phyloP scores from a whole-genome alignment of 495 filamentous ascomycete genomes.

The Cercophora scortea region DNA sequence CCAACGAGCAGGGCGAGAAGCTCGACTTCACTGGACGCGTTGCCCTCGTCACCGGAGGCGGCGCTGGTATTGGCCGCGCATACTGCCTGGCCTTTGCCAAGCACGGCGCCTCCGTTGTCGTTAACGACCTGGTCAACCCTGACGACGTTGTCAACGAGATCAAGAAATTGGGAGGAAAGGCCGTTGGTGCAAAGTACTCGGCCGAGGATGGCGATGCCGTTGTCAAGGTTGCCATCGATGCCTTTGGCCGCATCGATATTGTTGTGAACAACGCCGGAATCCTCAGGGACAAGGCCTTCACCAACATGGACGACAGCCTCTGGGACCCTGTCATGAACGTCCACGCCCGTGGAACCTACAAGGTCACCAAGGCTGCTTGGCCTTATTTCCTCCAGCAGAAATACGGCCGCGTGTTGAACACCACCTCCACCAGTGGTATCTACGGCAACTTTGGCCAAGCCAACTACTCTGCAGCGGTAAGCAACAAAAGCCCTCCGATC shows the following conservation, averaged over 20 bases:
- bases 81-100: slow-evolving; percentile 91
- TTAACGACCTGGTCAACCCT: slow-evolving; percentile 94
- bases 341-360: slow-evolving; percentile 92
- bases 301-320: slow-evolving; percentile 90
- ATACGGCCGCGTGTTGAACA: slow-evolving; percentile 95
- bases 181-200: slow-evolving; percentile 86
- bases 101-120: slow-evolving; percentile 80
- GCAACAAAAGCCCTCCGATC: slow-evolving; percentile 17
- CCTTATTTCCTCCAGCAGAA: slow-evolving; percentile 97
- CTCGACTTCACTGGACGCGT: slow-evolving; percentile 87
- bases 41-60: slow-evolving; percentile 86
- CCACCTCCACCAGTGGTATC: slow-evolving; percentile 91
- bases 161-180: slow-evolving; percentile 79
- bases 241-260: slow-evolving; percentile 89
- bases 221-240: slow-evolving; percentile 86
- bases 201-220: slow-evolving; percentile 92
- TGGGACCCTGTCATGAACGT: slow-evolving; percentile 92
- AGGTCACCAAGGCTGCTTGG: slow-evolving; percentile 96
- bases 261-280: slow-evolving; percentile 98
- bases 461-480: slow-evolving; percentile 88
- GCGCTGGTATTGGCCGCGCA: slow-evolving; percentile 84
- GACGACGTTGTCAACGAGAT: slow-evolving; percentile 90
- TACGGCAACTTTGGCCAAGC: slow-evolving; percentile 99
- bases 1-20: slow-evolving; percentile 66
- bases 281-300: slow-evolving; percentile 94